Percentiles rank a stretch among this genome's conserved stretches.
phyloP scores from a whole-genome alignment of 2,329 filamentous ascomycete species.

The Xylariaceae sp. region DNA sequence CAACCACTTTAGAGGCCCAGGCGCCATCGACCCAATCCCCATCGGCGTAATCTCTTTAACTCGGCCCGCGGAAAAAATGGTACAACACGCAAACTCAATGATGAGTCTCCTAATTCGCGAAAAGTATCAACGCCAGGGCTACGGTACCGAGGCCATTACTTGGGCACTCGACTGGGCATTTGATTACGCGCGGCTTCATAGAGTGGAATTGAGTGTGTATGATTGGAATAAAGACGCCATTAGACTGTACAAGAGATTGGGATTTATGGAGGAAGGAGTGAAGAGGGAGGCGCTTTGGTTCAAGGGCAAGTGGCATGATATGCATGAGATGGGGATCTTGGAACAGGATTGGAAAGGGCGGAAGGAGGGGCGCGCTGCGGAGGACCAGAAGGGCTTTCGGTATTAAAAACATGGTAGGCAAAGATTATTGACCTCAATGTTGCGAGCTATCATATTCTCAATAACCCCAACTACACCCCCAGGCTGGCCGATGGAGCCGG shows the following conservation, averaged over 20 bases:
- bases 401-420: too few species aligned
- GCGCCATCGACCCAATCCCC: background rate
- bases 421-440: too few species aligned
- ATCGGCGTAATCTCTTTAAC: slow-evolving; percentile 10
- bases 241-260: slow-evolving; percentile 8
- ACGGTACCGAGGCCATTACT: slow-evolving; percentile 12
- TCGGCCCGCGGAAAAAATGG: slow-evolving; percentile 1
- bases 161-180: slow-evolving; percentile 18
- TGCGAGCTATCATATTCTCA: too few species aligned
- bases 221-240: slow-evolving; percentile 13
- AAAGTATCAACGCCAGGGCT: slow-evolving; percentile 8
- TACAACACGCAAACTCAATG: slow-evolving; percentile 4
- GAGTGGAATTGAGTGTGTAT: slow-evolving; percentile 11
- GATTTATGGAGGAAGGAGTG: slow-evolving; percentile 13
- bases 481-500: too few species aligned
- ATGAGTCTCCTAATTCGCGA: slow-evolving; percentile 4
- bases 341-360: slow-evolving; percentile 11
- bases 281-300: slow-evolving; percentile 15
- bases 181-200: slow-evolving; percentile 13
- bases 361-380: too few species aligned
- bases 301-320: slow-evolving; percentile 14
- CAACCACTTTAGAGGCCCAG: background rate
- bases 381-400: too few species aligned
- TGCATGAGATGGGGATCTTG: slow-evolving; percentile 14
- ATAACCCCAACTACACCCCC: too few species aligned